phyloP scores from a whole-genome alignment of 2,329 filamentous ascomycete species.

The Leptographium flavum region DNA sequence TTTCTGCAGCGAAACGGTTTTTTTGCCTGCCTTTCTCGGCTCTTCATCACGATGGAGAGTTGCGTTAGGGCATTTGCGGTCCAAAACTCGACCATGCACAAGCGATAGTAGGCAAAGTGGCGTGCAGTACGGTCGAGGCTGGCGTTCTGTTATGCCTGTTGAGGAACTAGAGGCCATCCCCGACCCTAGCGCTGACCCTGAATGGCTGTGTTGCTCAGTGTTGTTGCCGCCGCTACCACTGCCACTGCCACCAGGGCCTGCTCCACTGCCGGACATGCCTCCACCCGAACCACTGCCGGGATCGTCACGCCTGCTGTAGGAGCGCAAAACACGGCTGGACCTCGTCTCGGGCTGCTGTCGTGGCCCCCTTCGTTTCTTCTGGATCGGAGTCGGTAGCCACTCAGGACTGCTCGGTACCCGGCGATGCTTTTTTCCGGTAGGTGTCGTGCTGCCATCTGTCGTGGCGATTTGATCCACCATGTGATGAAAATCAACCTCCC shows the following conservation, averaged over 20 bases:
- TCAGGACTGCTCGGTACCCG: constrained; percentile 5
- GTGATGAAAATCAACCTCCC: not conserved
- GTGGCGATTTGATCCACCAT: not conserved
- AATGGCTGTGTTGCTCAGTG: not conserved
- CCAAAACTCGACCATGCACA: not conserved
- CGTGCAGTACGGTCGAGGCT: constrained; percentile 5
- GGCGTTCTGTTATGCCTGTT: not conserved
- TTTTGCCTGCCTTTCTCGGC: not conserved
- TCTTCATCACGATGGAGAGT: not conserved
- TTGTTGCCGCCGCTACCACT: not conserved
- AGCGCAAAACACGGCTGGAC: not conserved
- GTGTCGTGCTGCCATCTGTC: not conserved
- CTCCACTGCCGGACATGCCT: not conserved
- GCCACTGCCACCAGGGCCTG: not conserved
- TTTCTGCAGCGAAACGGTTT: not conserved
- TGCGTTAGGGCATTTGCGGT: constrained; percentile 5
- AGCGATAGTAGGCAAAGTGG: constrained; percentile 5
- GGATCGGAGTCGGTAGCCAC: constrained; percentile 2
- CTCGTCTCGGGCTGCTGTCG: not conserved
- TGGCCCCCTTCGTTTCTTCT: not conserved
- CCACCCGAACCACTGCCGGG: not conserved
- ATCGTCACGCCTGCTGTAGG: not conserved
- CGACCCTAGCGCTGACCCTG: constrained; percentile 2
- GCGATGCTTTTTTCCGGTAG: not conserved
- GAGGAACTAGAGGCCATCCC: not conserved